Conservation (phyloP, 2,329 filamentous ascomycete genomes). For the Amylocarpus encephaloides region DNA sequence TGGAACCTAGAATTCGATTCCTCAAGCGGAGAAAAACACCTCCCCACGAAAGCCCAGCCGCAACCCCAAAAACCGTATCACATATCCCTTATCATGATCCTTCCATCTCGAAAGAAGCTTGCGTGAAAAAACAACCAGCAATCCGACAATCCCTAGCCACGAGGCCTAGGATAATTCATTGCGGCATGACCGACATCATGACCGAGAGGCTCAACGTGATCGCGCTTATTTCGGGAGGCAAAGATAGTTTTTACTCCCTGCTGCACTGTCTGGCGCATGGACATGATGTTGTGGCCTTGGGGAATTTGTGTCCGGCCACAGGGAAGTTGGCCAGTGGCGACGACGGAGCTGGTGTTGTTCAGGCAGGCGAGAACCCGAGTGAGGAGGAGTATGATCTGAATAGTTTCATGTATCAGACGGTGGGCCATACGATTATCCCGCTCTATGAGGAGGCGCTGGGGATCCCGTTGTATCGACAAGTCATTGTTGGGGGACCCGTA, state of each 20-base stretch:
- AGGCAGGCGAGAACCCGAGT: conserved; percentile 14
- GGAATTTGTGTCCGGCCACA: conserved; percentile 68
- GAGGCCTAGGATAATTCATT: background rate
- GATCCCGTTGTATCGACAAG: conserved; percentile 75
- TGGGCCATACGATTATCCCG: conserved; percentile 81
- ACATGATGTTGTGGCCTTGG: conserved; percentile 78
- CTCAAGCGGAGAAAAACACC: too few relatives aligned
- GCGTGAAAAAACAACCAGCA: background rate
- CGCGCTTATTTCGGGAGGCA: conserved; percentile 89
- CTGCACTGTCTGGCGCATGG: conserved; percentile 84
- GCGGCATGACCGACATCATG: conserved; percentile 31
- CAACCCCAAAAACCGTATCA: background rate
- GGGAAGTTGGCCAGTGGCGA: background rate
- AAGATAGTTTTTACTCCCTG: conserved; percentile 92
- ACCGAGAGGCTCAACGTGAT: conserved; percentile 65
- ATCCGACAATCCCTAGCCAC: background rate
- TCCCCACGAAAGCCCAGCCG: background rate
- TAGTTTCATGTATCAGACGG: conserved; percentile 99
- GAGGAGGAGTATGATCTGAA: conserved; percentile 64
- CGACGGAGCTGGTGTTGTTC: conserved; percentile 7
- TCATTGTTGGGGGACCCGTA: conserved; percentile 66
- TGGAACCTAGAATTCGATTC: too few relatives aligned
- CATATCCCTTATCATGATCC: background rate
- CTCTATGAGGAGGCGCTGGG: conserved; percentile 74
- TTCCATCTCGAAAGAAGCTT: background rate